These are phyloP conservation scores for Aspergillus neotritici DNA, from an alignment of 2,329 filamentous ascomycete species.

Conservation along the genomic window DNA sequence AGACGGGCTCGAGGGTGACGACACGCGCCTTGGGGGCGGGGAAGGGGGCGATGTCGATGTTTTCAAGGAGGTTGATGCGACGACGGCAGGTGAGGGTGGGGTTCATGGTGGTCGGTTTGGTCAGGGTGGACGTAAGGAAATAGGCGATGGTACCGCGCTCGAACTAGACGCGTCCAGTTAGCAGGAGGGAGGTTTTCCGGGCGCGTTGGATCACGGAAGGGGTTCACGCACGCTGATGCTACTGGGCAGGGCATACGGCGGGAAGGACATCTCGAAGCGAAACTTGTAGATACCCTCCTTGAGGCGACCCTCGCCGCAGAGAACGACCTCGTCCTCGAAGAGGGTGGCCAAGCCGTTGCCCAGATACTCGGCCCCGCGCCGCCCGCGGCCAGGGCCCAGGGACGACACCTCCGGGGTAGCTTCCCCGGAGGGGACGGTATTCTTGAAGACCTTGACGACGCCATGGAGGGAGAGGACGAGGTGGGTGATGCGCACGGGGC, in stretches of 20 bases:
- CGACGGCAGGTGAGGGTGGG: slow-evolving; percentile 74
- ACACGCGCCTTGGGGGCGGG: slow-evolving; percentile 69
- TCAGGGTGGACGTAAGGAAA: slow-evolving; percentile 82
- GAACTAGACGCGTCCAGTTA: slow-evolving; percentile 57
- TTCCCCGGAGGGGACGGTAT: slow-evolving; percentile 53
- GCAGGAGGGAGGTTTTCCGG: background rate
- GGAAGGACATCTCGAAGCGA: slow-evolving; percentile 59
- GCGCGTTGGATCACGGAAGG: background rate
- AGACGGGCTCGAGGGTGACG: slow-evolving; percentile 82
- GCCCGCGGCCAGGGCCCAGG: slow-evolving; percentile 51
- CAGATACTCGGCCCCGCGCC: slow-evolving; percentile 50
- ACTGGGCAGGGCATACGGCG: slow-evolving; percentile 60
- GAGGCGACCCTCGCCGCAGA: slow-evolving; percentile 60
- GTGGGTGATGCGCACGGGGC: slow-evolving; percentile 59
- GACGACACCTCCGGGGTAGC: slow-evolving; percentile 45
- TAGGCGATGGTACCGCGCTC: slow-evolving; percentile 92
- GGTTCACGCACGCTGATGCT: slow-evolving; percentile 76
- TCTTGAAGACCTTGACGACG: slow-evolving; percentile 61
- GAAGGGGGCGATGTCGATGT: slow-evolving; percentile 70
- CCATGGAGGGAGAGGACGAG: slow-evolving; percentile 59
- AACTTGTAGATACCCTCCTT: slow-evolving; percentile 62
- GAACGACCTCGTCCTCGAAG: slow-evolving; percentile 59
- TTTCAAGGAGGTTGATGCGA: slow-evolving; percentile 73
- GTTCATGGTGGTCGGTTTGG: slow-evolving; percentile 77
- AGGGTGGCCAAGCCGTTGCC: slow-evolving; percentile 60